Percentiles rank a stretch among this genome's conserved stretches.
These are phyloP conservation scores for Dendrostoma leiphaemia DNA, from an alignment of 2,329 filamentous ascomycete genomes.

Conservation along the genomic window DNA sequence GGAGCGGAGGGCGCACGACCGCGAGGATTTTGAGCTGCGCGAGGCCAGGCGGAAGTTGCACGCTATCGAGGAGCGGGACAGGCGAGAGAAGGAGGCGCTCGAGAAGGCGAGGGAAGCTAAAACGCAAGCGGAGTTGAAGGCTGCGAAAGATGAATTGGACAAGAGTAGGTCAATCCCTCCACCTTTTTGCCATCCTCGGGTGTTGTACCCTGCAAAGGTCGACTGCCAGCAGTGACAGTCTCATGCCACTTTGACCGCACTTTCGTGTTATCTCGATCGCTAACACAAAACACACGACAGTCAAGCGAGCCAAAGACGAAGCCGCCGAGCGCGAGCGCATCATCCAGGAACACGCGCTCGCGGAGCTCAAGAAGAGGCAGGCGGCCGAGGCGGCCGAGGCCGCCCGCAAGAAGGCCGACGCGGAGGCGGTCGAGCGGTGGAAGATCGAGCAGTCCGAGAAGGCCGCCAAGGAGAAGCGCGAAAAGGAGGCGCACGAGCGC, in stretches of 20 bases:
- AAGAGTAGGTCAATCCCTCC: conserved; percentile 27
- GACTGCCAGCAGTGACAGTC: background rate
- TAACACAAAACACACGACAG: background rate
- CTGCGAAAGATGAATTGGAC: conserved; percentile 47
- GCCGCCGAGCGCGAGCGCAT: conserved; percentile 50
- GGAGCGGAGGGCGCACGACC: conserved; percentile 21
- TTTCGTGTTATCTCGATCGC: too few species aligned
- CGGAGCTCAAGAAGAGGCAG: conserved; percentile 45
- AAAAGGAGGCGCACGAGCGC: conserved; percentile 47
- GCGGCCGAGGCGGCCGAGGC: conserved; percentile 43
- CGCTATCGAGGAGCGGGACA: conserved; percentile 34
- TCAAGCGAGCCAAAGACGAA: conserved; percentile 44
- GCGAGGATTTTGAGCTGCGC: conserved; percentile 34
- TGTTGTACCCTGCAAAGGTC: background rate
- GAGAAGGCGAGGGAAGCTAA: conserved; percentile 38
- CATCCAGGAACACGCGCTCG: conserved; percentile 49
- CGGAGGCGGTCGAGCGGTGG: conserved; percentile 51
- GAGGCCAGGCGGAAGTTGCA: conserved; percentile 39
- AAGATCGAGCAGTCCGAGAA: conserved; percentile 49
- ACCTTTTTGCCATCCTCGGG: background rate
- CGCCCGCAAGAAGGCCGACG: conserved; percentile 44
- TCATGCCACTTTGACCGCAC: background rate
- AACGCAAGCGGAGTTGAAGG: conserved; percentile 49
- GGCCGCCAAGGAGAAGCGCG: conserved; percentile 43
- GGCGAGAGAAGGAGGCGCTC: conserved; percentile 31